Conservation (phyloP, 176 grass and related monocot species). For the Areca catechu region DNA sequence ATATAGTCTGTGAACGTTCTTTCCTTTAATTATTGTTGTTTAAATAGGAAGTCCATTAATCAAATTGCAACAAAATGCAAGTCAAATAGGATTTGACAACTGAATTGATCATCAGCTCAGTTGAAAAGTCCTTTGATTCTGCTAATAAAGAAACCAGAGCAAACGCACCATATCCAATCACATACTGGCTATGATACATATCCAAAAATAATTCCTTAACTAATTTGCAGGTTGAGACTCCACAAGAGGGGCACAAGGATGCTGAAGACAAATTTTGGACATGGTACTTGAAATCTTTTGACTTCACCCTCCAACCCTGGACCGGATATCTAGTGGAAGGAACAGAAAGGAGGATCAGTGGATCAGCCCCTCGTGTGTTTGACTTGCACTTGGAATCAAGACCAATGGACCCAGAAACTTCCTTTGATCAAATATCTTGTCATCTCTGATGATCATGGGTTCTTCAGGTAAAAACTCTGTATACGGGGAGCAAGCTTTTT, state of each 20-base stretch:
- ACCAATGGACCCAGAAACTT: constrained; percentile 10
- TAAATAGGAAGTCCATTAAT: no score
- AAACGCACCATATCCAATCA: no score
- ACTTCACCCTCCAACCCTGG: constrained; percentile 28
- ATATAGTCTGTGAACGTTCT: no score
- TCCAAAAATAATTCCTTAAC: no score
- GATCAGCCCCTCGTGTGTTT: background rate
- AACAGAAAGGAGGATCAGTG: constrained; percentile 8
- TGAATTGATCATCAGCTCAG: no score
- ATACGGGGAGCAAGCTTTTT: constrained; percentile 35
- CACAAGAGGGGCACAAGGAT: constrained; percentile 11
- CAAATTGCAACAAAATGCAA: no score
- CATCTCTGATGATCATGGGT: constrained; percentile 17
- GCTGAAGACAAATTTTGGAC: constrained; percentile 14
- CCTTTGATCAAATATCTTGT: constrained; percentile 11
- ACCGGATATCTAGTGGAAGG: constrained; percentile 12
- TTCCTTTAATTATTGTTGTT: no score
- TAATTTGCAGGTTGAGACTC: constrained; percentile 27
- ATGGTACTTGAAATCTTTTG: constrained; percentile 29
- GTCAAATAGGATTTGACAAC: no score
- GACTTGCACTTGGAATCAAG: constrained; percentile 13
- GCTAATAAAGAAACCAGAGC: no score
- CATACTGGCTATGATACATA: no score
- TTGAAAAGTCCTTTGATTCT: no score
- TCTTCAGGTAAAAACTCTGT: constrained; percentile 35